Evolutionary conservation across 352 stramenopile genomes (phyloP).

Genomic region (Globisporangium recalcitrans): DNA sequence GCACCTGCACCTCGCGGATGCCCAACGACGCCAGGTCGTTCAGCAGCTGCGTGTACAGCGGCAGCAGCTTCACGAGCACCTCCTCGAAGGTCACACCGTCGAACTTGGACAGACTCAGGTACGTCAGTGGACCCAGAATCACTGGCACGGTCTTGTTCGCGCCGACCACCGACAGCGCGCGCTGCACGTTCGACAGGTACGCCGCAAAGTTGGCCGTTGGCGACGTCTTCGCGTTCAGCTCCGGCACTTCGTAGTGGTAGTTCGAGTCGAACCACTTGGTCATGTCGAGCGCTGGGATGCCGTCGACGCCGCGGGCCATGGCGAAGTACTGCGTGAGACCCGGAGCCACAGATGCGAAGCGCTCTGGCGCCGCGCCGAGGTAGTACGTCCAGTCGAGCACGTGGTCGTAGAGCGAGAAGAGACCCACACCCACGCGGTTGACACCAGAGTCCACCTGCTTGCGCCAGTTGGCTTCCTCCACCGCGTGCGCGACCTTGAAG

Average conservation of each 20-base stretch:
- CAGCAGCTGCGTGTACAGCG: slow-evolving; percentile 78
- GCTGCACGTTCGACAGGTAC: slow-evolving; percentile 72
- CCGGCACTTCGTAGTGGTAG: slow-evolving; percentile 94
- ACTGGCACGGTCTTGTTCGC: slow-evolving; percentile 78
- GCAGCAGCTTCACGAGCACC: slow-evolving; percentile 68
- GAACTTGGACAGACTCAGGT: slow-evolving; percentile 77
- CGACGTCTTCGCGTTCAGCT: slow-evolving; percentile 72
- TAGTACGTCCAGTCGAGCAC: slow-evolving; percentile 88
- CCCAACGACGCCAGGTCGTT: slow-evolving; percentile 64
- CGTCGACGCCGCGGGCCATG: slow-evolving; percentile 88
- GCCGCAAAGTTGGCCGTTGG: slow-evolving; percentile 75
- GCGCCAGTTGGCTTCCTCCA: slow-evolving; percentile 85
- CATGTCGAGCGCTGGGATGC: slow-evolving; percentile 90
- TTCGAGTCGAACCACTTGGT: slow-evolving; percentile 95
- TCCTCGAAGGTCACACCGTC: slow-evolving; percentile 64
- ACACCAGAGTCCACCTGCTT: slow-evolving; percentile 79
- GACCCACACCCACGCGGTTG: slow-evolving; percentile 71
- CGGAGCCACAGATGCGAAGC: slow-evolving; percentile 59
- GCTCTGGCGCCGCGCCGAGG: slow-evolving; percentile 68
- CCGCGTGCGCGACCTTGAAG: slow-evolving; percentile 53
- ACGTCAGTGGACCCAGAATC: slow-evolving; percentile 81
- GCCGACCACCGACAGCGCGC: slow-evolving; percentile 75
- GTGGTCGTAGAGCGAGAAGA: slow-evolving; percentile 91
- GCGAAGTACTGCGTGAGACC: slow-evolving; percentile 84
- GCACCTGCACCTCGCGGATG: slow-evolving; percentile 85